A percentile compares a stretch with the other conserved stretches of the same genome.
These are phyloP conservation scores for Zymoseptoria pseudotritici DNA, from an alignment of 2,329 filamentous ascomycete genomes.

Conservation along the genomic window DNA sequence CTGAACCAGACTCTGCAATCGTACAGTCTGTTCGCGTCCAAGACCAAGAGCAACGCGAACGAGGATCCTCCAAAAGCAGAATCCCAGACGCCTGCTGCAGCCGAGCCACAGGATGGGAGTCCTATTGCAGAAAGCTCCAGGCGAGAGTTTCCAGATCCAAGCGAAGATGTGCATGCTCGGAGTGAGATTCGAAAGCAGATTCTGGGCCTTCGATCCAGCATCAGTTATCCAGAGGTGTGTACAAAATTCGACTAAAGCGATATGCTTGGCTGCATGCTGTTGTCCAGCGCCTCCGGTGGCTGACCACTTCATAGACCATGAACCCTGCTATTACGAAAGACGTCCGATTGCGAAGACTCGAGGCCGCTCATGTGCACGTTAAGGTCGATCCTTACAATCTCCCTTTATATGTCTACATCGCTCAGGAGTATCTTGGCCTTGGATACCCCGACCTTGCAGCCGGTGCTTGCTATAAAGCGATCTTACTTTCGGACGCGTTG, in stretches of 20 bases:
- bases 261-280: neutral
- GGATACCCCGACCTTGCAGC: conserved; percentile 85
- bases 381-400: conserved; percentile 15
- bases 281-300: neutral
- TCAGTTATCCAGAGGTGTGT: conserved; percentile 17
- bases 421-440: conserved; percentile 61
- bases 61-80: neutral
- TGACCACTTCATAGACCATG: neutral
- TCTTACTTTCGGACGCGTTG: conserved; percentile 79
- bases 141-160: neutral
- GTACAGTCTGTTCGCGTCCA: conserved; percentile 19
- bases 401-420: conserved; percentile 47
- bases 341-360: conserved; percentile 4
- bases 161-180: neutral
- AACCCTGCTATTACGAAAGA: neutral
- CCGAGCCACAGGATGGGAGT: neutral
- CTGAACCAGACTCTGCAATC: conserved; percentile 27
- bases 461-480: conserved; percentile 81
- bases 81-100: neutral
- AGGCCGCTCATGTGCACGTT: conserved; percentile 7
- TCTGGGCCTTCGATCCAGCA: conserved; percentile 7
- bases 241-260: neutral
- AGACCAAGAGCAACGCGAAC: neutral
- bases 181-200: neutral
- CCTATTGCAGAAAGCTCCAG: neutral